Percentiles rank a stretch among this genome's conserved stretches.
Conservation (phyloP, 1,284 basidiomycete genomes). For the Retiboletus flavoniger region DNA sequence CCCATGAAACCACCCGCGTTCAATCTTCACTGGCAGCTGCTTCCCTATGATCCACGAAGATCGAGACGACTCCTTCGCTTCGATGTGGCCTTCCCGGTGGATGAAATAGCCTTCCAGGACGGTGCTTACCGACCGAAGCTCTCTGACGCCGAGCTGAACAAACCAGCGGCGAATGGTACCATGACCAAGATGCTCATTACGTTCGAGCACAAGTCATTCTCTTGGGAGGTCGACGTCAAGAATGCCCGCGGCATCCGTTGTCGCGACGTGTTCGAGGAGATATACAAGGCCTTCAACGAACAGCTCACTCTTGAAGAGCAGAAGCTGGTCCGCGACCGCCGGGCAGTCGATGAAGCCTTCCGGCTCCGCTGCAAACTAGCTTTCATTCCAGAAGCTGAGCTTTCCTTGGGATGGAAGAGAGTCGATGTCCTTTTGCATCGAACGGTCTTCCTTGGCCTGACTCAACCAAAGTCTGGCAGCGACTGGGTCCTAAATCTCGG, state of each 20-base stretch:
- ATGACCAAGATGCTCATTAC: constrained; percentile 39
- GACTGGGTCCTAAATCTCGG: constrained; percentile 39
- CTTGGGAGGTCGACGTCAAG: constrained; percentile 47
- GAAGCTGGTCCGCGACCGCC: constrained; percentile 35
- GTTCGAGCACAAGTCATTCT: constrained; percentile 31
- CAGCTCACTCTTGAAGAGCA: constrained; percentile 44
- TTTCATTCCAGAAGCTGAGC: constrained; percentile 38
- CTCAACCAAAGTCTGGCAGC: constrained; percentile 31
- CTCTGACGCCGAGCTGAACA: constrained; percentile 33
- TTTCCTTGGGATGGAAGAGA: constrained; percentile 44
- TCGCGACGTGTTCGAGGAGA: constrained; percentile 53
- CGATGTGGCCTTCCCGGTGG: constrained; percentile 30
- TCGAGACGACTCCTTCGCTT: constrained; percentile 31
- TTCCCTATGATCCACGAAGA: constrained; percentile 34
- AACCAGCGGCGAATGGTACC: constrained; percentile 33
- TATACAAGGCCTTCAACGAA: constrained; percentile 47
- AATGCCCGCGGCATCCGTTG: constrained; percentile 44
- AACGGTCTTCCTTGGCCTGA: constrained; percentile 44
- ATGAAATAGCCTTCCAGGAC: constrained; percentile 24
- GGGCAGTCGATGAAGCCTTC: constrained; percentile 41
- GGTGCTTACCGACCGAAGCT: constrained; percentile 17
- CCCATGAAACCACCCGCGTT: constrained; percentile 29
- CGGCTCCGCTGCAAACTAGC: constrained; percentile 45
- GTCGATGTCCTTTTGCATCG: constrained; percentile 50
- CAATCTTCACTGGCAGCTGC: constrained; percentile 42